Percentiles rank a stretch among this genome's conserved stretches.
These are phyloP conservation scores for Anaeromyces robustus DNA, from an alignment of 192 early-diverging fungal species.

Conservation along the genomic window DNA sequence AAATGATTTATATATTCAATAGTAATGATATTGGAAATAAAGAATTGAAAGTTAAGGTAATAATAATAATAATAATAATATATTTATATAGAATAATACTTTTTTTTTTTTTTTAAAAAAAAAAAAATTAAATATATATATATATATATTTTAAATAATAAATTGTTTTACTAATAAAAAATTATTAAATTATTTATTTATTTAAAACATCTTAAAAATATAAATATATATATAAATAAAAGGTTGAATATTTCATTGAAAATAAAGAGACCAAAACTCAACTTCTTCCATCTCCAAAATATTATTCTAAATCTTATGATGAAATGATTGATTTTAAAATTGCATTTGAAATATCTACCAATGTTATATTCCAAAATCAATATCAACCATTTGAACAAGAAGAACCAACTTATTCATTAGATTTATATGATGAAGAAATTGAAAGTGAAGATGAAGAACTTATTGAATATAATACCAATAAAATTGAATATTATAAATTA, in stretches of 20 bases:
- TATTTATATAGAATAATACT: neutral
- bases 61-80: neutral
- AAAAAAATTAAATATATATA: neutral
- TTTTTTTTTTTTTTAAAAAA: neutral
- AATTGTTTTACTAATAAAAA: too few relatives aligned
- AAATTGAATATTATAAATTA: neutral
- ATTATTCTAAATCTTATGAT: neutral
- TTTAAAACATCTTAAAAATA: too few relatives aligned
- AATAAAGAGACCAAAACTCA: neutral
- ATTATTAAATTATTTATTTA: too few relatives aligned
- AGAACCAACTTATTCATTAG: neutral
- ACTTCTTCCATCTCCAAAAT: neutral
- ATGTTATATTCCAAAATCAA: neutral
- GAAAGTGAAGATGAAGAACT: neutral
- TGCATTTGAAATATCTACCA: neutral
- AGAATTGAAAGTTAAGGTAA: neutral
- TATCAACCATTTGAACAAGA: neutral
- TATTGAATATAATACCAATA: neutral
- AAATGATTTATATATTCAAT: neutral
- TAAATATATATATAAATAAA: neutral
- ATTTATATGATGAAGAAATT: neutral
- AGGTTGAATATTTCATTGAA: neutral
- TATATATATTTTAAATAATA: neutral
- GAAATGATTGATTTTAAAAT: neutral
- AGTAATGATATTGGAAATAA: neutral